Conservation (phyloP, 2,329 filamentous ascomycete genomes). For the Teratosphaeria pseudoeucalypti region DNA sequence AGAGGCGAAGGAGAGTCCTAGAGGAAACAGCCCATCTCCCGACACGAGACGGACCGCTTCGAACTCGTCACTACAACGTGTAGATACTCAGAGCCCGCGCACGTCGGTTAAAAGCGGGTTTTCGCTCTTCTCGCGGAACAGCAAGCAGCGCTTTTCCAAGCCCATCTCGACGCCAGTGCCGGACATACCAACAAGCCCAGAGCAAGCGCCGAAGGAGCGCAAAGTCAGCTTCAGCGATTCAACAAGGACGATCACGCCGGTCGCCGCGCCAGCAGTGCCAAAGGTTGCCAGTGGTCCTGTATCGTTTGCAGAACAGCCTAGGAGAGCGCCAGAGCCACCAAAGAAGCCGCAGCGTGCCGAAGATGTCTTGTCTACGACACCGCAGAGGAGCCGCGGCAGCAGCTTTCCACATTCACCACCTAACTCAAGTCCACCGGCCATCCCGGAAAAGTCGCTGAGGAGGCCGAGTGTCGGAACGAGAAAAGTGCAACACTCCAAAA, state of each 20-base stretch:
- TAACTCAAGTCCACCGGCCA: conserved; percentile 7
- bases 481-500: not conserved
- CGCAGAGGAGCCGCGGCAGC: conserved; percentile 2
- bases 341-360: conserved; percentile 7
- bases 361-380: conserved; percentile 8
- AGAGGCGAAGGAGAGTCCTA: not conserved
- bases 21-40: not conserved
- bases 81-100: conserved; percentile 1
- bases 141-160: conserved; percentile 3
- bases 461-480: not conserved
- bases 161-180: not conserved
- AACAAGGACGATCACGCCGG: not conserved
- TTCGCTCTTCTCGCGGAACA: conserved; percentile 1
- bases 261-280: not conserved
- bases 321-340: conserved; percentile 10
- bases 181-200: not conserved
- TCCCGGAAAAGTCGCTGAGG: conserved; percentile 10
- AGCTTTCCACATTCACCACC: not conserved
- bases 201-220: not conserved
- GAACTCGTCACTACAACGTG: not conserved
- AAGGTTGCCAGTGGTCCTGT: not conserved
- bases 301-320: conserved; percentile 7
- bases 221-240: not conserved
- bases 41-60: not conserved
- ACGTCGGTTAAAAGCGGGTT: not conserved